Evolutionary conservation across 495 filamentous ascomycete species (phyloP), one percentile per base, ranked within the genome.

Genomic region (Xanthoparmelia taractica): DNA sequence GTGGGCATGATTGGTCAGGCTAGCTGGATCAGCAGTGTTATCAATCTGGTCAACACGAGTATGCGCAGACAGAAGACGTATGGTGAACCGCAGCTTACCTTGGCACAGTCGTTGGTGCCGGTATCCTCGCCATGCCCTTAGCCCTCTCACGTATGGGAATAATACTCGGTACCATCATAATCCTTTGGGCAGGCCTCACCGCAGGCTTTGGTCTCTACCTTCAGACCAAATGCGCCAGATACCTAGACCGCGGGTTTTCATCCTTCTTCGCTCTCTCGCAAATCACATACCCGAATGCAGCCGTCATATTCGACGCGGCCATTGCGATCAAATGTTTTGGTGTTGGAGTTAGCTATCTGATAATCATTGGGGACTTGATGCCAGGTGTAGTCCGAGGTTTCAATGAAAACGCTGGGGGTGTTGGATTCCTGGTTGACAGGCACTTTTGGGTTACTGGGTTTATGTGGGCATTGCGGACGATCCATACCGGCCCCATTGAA

Each of bases 371-470:
- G 23, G 94, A 98, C 71, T 78, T 98, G 66, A 98, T 98, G 94
- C 94, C 95, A 2, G 94, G 90, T 6, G 94, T 98, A 12, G 85
- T 94, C 1, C 76, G 82, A 70, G 92, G 91, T 2, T 88, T 92
- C 72, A 79, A 76, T 56, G 84, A 87, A 55, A 76, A 79, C 48
- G 80, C 79, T 7, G 83, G 80, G 0, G 80, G 78, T 6, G 78
- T 86, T 57, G 80, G 82, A 23, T 96, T 89, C 69, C 77, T 97
- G 57, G 79, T 90, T 45, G 92, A 98, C 72, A 83, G 95, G 40
- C 87, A 90, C 70, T 97, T 98, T 71, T 98, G 94, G 94, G 87
- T 98, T 56, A 97, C 94, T n/a, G 93, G 83, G 25, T 98, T 97
- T 70, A 93, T 97, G 89, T 91, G 73, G 65, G 85, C 25, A 36